Percentiles rank a stretch among this genome's conserved stretches.
Evolutionary conservation across 306 rosid genomes (phyloP).

Genomic region (Prunus mongolica): DNA sequence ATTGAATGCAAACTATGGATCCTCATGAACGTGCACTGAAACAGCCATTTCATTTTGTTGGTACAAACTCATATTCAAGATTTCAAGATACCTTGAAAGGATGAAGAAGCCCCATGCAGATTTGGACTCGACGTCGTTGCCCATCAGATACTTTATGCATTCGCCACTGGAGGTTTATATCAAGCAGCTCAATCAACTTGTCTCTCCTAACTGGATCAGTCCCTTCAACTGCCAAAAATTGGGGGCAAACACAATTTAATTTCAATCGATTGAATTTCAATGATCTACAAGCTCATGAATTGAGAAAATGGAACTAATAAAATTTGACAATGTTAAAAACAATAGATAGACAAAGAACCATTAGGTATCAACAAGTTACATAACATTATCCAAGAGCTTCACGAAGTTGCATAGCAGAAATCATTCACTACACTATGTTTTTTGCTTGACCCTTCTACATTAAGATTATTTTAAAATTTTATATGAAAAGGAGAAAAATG

Average conservation of each 20-base stretch:
- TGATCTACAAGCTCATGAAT: not conserved
- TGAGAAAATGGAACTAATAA: too few species aligned
- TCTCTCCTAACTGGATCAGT: conserved; percentile 78
- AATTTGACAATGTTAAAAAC: too few species aligned
- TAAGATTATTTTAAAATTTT: too few species aligned
- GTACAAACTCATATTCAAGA: not conserved
- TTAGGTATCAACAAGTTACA: too few species aligned
- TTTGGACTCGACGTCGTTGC: conserved; percentile 94
- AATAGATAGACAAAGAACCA: too few species aligned
- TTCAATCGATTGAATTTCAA: conserved; percentile 15
- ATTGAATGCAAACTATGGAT: not conserved
- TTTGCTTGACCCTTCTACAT: too few species aligned
- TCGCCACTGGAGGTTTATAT: conserved; percentile 85
- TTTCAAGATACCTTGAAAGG: conserved; percentile 69
- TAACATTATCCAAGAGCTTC: not conserved
- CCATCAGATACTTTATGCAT: conserved; percentile 99
- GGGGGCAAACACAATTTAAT: not conserved
- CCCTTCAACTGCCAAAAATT: conserved; percentile 75
- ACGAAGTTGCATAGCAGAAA: not conserved
- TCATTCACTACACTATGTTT: not conserved
- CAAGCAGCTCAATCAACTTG: conserved; percentile 81
- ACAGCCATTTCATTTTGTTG: not conserved
- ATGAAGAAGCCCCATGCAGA: conserved; percentile 94
- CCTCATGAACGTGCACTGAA: not conserved
- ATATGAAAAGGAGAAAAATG: too few species aligned